Percentiles rank a stretch among this genome's conserved stretches.
These are phyloP conservation scores for Ophiocordyceps unilateralis DNA, from an alignment of 2,329 filamentous ascomycete species.

Conservation along the genomic window DNA sequence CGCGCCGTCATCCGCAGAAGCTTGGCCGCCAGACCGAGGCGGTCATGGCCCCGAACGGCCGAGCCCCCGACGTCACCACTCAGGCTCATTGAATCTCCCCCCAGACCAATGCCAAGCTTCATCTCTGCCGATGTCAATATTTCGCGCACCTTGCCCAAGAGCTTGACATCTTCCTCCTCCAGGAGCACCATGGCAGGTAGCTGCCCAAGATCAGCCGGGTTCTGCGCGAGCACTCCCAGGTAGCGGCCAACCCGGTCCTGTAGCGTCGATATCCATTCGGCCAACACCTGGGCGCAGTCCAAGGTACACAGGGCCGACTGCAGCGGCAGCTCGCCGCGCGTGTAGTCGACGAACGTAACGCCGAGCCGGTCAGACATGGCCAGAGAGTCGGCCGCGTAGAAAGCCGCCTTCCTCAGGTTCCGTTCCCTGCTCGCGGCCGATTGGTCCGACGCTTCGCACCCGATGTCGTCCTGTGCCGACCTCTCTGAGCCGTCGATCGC, in stretches of 20 bases:
- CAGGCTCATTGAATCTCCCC: slow-evolving; percentile 25
- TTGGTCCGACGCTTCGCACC: slow-evolving; percentile 14
- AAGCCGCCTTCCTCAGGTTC: slow-evolving; percentile 83
- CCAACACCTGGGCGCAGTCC: slow-evolving; percentile 84
- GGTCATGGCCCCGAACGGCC: slow-evolving; percentile 35
- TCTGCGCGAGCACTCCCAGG: slow-evolving; percentile 69
- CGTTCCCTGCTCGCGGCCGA: slow-evolving; percentile 60
- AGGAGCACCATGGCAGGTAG: slow-evolving; percentile 80
- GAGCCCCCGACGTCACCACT: slow-evolving; percentile 26
- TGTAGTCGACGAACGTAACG: slow-evolving; percentile 69
- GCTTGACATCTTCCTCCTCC: slow-evolving; percentile 78
- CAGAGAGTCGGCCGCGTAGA: slow-evolving; percentile 83
- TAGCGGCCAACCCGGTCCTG: slow-evolving; percentile 89
- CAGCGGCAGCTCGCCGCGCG: slow-evolving; percentile 69
- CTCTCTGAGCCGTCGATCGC: slow-evolving; percentile 27
- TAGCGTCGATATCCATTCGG: slow-evolving; percentile 84
- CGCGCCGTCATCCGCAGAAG: slow-evolving; percentile 70
- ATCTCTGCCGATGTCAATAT: slow-evolving; percentile 61
- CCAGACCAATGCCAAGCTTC: slow-evolving; percentile 50
- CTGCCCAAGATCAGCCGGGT: slow-evolving; percentile 60
- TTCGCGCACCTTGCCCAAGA: slow-evolving; percentile 67
- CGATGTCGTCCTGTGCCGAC: slow-evolving; percentile 5
- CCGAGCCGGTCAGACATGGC: slow-evolving; percentile 76
- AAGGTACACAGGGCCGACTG: slow-evolving; percentile 87
- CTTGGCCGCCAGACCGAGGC: slow-evolving; percentile 68